phyloP scores from a whole-genome alignment of 2,329 filamentous ascomycete species.

The Chaetomium globosum region DNA sequence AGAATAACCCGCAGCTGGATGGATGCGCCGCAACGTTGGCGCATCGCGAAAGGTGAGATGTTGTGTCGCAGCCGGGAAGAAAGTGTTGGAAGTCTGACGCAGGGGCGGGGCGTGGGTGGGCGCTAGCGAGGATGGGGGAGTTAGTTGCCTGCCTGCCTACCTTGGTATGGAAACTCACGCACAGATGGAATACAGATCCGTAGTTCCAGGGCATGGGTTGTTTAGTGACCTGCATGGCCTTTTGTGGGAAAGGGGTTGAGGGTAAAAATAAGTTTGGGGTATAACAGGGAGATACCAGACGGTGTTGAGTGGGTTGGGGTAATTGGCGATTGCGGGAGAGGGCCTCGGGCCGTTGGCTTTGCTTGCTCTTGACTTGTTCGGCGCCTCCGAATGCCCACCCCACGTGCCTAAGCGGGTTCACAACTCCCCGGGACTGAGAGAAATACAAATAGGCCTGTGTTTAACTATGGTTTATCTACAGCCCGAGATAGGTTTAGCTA shows the following conservation, averaged over 20 bases:
- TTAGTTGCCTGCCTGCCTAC: background rate
- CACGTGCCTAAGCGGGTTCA: too few relatives aligned
- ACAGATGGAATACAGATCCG: too few relatives aligned
- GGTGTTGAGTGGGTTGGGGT: background rate
- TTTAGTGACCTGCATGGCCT: background rate
- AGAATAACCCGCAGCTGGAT: background rate
- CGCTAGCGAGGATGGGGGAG: background rate
- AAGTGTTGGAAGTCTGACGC: background rate
- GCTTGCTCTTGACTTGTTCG: background rate
- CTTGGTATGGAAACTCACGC: too few relatives aligned
- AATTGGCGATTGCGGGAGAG: background rate
- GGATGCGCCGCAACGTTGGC: slow-evolving; percentile 2
- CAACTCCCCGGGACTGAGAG: background rate
- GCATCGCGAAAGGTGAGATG: background rate
- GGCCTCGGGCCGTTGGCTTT: background rate
- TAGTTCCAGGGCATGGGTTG: background rate
- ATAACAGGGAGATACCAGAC: background rate
- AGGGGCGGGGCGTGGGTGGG: background rate
- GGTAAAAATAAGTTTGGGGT: background rate
- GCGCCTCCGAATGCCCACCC: background rate
- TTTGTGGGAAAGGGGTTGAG: background rate
- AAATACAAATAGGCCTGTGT: background rate
- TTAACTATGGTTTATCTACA: background rate
- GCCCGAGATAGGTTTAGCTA: background rate
- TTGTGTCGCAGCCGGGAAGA: background rate